These are phyloP conservation scores for Salinomyces thailandicus DNA, from an alignment of 2,329 filamentous ascomycete species.

Conservation along the genomic window DNA sequence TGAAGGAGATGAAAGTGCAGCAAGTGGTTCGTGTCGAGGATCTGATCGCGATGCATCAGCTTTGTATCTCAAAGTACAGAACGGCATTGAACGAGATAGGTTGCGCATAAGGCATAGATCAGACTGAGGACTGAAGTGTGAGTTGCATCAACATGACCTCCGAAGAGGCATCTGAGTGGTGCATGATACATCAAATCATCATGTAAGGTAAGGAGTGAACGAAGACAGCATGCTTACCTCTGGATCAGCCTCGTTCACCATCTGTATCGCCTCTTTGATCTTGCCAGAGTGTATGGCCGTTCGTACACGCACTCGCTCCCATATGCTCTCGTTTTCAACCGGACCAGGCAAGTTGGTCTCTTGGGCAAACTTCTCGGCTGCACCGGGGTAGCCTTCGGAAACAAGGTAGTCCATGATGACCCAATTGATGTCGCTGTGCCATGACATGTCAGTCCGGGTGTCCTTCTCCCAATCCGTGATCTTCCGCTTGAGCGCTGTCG, in stretches of 20 bases:
- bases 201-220: slow-evolving; percentile 43
- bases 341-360: slow-evolving; percentile 79
- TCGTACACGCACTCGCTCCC: slow-evolving; percentile 70
- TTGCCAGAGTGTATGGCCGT: slow-evolving; percentile 76
- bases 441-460: slow-evolving; percentile 13
- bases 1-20: slow-evolving; percentile 85
- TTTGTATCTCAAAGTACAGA: not conserved
- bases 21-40: slow-evolving; percentile 70
- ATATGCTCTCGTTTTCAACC: slow-evolving; percentile 59
- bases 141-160: slow-evolving; percentile 81
- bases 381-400: slow-evolving; percentile 85
- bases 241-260: slow-evolving; percentile 80
- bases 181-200: slow-evolving; percentile 98
- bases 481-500: not conserved
- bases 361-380: slow-evolving; percentile 83
- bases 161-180: slow-evolving; percentile 91
- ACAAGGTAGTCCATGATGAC: slow-evolving; percentile 95
- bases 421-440: slow-evolving; percentile 77
- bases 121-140: slow-evolving; percentile 81
- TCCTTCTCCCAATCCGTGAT: slow-evolving; percentile 2
- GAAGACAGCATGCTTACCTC: slow-evolving; percentile 55
- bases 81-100: not conserved
- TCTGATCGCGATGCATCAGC: slow-evolving; percentile 43
- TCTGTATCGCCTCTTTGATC: slow-evolving; percentile 74
- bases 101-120: slow-evolving; percentile 38